Conservation (phyloP, 2,329 filamentous ascomycete species). For the Sarocladium kiliense region DNA sequence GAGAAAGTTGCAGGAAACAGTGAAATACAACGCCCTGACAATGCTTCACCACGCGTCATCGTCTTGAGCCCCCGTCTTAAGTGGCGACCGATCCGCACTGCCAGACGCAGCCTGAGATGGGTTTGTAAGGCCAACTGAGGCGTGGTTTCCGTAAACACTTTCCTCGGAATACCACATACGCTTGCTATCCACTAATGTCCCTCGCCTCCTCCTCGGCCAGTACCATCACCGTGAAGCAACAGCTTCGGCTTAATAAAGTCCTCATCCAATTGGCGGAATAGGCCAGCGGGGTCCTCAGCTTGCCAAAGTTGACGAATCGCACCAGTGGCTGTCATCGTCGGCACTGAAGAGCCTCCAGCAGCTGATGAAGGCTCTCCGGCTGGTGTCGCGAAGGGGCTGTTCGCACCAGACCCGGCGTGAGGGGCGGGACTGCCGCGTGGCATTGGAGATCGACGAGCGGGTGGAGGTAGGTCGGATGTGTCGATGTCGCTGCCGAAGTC, state of each 20-base stretch:
- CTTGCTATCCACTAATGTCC: too few relatives aligned
- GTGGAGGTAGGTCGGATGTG: slow-evolving; percentile 60
- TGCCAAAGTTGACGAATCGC: slow-evolving; percentile 79
- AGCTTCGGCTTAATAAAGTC: slow-evolving; percentile 92
- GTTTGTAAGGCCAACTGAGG: too few relatives aligned
- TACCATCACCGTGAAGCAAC: slow-evolving; percentile 64
- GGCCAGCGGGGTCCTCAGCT: slow-evolving; percentile 79
- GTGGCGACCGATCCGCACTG: too few relatives aligned
- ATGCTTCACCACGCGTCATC: not conserved
- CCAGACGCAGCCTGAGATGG: too few relatives aligned
- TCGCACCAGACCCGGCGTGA: slow-evolving; percentile 12
- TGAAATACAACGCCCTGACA: not conserved
- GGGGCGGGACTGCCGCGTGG: slow-evolving; percentile 21
- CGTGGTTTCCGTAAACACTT: too few relatives aligned
- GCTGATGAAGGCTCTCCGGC: slow-evolving; percentile 20
- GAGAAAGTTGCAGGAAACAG: not conserved
- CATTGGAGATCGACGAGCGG: slow-evolving; percentile 42
- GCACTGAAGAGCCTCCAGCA: slow-evolving; percentile 11
- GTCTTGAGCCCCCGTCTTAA: too few relatives aligned
- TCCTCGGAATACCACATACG: too few relatives aligned
- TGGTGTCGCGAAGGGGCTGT: slow-evolving; percentile 25
- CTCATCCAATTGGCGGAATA: slow-evolving; percentile 91
- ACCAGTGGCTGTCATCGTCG: slow-evolving; percentile 63
- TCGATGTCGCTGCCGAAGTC: slow-evolving; percentile 62
- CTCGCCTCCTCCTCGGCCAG: slow-evolving; percentile 14